Conservation (phyloP, 83 land plant genomes). For the Thuja plicata region DNA sequence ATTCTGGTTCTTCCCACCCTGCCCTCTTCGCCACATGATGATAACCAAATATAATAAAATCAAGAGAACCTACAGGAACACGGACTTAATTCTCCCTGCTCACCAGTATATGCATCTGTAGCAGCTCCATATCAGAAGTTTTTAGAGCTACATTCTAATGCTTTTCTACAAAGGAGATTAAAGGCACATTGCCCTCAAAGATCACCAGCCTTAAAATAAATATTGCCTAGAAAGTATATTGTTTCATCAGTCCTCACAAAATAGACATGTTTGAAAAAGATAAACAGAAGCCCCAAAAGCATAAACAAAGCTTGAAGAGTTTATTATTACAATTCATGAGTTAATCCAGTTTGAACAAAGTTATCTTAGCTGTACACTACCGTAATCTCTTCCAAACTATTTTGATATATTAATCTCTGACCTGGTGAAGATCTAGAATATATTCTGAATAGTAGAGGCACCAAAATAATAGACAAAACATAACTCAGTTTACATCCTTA, state of each 20-base stretch:
- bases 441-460: neutral
- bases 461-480: neutral
- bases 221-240: neutral
- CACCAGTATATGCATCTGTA: neutral
- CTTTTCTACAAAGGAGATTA: neutral
- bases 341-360: neutral
- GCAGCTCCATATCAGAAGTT: neutral
- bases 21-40: conserved; percentile 1
- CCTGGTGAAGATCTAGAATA: neutral
- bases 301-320: neutral
- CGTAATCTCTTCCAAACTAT: neutral
- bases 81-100: neutral
- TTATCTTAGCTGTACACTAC: neutral
- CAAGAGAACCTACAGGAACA: neutral
- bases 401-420: neutral
- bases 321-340: neutral
- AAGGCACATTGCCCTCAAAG: neutral
- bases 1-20: conserved; percentile 1
- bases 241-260: neutral
- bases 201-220: neutral
- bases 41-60: neutral
- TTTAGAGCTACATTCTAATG: neutral
- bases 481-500: no score
- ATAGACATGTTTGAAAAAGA: neutral
- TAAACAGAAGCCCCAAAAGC: neutral